Conservation (phyloP, 768 basidiomycete species). For the Heimioporus sp. region DNA sequence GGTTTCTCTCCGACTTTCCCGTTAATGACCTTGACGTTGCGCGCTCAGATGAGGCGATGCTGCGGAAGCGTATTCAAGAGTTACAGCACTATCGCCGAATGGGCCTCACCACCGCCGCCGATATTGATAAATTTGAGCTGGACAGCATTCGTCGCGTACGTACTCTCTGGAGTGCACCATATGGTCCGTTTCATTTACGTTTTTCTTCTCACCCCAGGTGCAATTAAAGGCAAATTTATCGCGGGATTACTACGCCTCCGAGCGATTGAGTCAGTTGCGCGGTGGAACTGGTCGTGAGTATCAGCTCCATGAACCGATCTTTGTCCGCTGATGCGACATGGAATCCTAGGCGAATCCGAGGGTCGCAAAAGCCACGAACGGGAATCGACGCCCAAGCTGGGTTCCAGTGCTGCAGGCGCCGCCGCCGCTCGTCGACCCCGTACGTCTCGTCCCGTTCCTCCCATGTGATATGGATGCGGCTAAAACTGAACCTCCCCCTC, state of each 20-base stretch:
- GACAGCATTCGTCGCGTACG: slow-evolving; percentile 74
- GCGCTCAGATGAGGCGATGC: slow-evolving; percentile 72
- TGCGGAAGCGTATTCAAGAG: slow-evolving; percentile 88
- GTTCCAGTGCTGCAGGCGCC: slow-evolving; percentile 32
- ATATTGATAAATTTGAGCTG: slow-evolving; percentile 85
- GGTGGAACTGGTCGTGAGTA: slow-evolving; percentile 45
- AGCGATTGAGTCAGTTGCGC: slow-evolving; percentile 50
- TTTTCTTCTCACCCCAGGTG: slow-evolving; percentile 36
- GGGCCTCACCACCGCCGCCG: slow-evolving; percentile 80
- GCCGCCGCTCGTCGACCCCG: slow-evolving; percentile 42
- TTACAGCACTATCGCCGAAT: slow-evolving; percentile 87
- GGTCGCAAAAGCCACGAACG: slow-evolving; percentile 60
- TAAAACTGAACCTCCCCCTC: no score
- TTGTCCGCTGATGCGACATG: neutral
- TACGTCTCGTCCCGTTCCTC: slow-evolving; percentile 22
- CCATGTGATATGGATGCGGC: no score
- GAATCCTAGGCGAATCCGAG: slow-evolving; percentile 41
- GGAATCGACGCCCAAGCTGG: slow-evolving; percentile 54
- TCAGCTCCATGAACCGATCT: slow-evolving; percentile 25
- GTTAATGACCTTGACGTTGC: neutral
- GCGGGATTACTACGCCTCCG: slow-evolving; percentile 56
- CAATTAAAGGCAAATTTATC: slow-evolving; percentile 58
- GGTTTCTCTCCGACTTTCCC: slow-evolving; percentile 22
- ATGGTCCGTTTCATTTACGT: neutral
- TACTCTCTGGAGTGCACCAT: neutral